Conservation (phyloP, 306 rosid genomes). For the Vigna hirtella region DNA sequence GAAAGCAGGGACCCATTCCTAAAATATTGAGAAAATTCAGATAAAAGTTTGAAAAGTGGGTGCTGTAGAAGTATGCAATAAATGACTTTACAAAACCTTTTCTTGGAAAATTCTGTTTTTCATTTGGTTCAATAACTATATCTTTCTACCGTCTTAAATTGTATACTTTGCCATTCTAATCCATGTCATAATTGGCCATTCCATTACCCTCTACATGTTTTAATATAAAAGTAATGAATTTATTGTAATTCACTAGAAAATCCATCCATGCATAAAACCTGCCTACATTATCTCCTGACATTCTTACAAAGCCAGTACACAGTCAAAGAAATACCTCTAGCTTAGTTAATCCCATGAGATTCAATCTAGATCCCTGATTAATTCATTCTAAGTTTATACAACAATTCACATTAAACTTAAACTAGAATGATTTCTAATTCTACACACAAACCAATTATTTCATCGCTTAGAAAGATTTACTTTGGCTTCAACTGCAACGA, state of each 20-base stretch:
- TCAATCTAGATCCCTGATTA: slow-evolving; percentile 1
- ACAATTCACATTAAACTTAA: neutral
- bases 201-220: neutral
- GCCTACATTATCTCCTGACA: slow-evolving; percentile 1
- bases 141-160: neutral
- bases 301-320: neutral
- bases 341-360: neutral
- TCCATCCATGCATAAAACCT: slow-evolving; percentile 11
- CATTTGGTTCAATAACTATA: neutral
- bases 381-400: neutral
- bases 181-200: neutral
- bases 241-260: slow-evolving; percentile 1
- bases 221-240: neutral
- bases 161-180: neutral
- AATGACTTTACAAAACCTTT: slow-evolving; percentile 5
- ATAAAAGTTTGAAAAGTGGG: slow-evolving; percentile 24
- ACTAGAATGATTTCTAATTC: slow-evolving; percentile 14
- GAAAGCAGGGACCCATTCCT: slow-evolving; percentile 93
- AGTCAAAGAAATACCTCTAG: neutral
- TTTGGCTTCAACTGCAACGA: neutral
- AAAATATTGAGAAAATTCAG: slow-evolving; percentile 46
- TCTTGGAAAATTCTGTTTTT: neutral
- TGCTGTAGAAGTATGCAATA: neutral
- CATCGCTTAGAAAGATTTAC: neutral
- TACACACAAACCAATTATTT: neutral